These are phyloP conservation scores for Cerrena zonata DNA, from an alignment of 1,284 basidiomycete species.

Conservation along the genomic window DNA sequence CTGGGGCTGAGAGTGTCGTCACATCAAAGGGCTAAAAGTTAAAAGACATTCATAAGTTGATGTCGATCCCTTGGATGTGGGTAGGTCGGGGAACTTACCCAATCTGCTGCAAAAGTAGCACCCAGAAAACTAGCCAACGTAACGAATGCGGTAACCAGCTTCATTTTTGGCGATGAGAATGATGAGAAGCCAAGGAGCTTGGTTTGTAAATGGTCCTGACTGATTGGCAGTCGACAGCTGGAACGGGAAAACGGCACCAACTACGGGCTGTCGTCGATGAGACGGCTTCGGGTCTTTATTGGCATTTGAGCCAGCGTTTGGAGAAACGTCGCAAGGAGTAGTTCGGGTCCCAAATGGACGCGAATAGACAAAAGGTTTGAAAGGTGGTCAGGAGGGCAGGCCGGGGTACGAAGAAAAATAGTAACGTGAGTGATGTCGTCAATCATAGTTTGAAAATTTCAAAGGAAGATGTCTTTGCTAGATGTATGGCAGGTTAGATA, in stretches of 20 bases:
- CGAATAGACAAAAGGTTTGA: too few relatives aligned
- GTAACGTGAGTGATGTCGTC: neutral
- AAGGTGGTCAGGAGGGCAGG: neutral
- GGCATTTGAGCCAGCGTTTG: neutral
- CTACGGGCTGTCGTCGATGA: neutral
- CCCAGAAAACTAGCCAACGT: conserved; percentile 1
- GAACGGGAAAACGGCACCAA: neutral
- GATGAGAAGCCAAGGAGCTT: neutral
- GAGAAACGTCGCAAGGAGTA: conserved; percentile 2
- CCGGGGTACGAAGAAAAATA: neutral
- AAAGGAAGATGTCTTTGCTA: too few relatives aligned
- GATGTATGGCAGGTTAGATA: too few relatives aligned
- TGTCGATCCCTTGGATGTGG: neutral
- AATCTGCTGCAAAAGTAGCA: neutral
- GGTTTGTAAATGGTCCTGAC: neutral
- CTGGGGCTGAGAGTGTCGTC: conserved; percentile 42
- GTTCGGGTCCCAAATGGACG: neutral
- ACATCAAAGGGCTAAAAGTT: conserved; percentile 40
- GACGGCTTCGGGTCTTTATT: conserved; percentile 4
- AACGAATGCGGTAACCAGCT: neutral
- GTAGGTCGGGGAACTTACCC: neutral
- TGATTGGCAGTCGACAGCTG: neutral
- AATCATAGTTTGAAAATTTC: too few relatives aligned
- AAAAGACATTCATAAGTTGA: neutral
- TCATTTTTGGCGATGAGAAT: neutral